Conservation (phyloP, 352 stramenopile species). For the Thalassiosira oceanica region DNA sequence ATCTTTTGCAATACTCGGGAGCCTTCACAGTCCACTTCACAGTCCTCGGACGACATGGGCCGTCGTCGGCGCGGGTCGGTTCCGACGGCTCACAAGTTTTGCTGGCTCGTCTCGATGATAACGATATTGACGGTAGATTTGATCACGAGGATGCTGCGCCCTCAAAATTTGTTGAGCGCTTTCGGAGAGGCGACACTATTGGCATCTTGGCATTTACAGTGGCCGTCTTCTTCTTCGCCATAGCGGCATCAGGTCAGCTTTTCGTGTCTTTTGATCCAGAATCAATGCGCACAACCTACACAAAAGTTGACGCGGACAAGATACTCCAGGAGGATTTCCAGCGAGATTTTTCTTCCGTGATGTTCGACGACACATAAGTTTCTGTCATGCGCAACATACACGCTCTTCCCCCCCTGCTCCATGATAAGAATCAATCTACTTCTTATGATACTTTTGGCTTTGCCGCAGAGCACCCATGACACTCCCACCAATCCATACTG, state of each 20-base stretch:
- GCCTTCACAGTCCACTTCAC: too few species aligned
- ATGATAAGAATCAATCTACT: neutral
- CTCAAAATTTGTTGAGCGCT: too few species aligned
- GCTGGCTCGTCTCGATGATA: too few species aligned
- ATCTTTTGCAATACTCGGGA: too few species aligned
- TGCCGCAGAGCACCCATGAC: slow-evolving; percentile 25
- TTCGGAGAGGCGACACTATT: too few species aligned
- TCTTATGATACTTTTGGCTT: slow-evolving; percentile 2
- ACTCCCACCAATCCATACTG: slow-evolving; percentile 34
- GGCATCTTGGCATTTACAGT: too few species aligned
- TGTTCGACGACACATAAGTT: slow-evolving; percentile 5
- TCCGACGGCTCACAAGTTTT: too few species aligned
- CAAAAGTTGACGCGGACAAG: slow-evolving; percentile 29
- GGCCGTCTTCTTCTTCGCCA: neutral
- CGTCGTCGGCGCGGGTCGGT: too few species aligned
- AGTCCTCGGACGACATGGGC: too few species aligned
- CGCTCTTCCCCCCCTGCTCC: neutral
- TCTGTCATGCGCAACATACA: neutral
- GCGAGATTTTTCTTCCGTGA: slow-evolving; percentile 17
- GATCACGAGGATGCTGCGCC: too few species aligned
- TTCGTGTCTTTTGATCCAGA: neutral
- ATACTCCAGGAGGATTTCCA: slow-evolving; percentile 33
- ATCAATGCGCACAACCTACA: slow-evolving; percentile 8
- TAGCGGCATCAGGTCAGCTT: neutral
- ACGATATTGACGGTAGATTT: too few species aligned